A percentile compares a stretch with the other conserved stretches of the same genome.
phyloP scores from a whole-genome alignment of 1,284 basidiomycete species.

The Anthracocystis panici-leucophaei region DNA sequence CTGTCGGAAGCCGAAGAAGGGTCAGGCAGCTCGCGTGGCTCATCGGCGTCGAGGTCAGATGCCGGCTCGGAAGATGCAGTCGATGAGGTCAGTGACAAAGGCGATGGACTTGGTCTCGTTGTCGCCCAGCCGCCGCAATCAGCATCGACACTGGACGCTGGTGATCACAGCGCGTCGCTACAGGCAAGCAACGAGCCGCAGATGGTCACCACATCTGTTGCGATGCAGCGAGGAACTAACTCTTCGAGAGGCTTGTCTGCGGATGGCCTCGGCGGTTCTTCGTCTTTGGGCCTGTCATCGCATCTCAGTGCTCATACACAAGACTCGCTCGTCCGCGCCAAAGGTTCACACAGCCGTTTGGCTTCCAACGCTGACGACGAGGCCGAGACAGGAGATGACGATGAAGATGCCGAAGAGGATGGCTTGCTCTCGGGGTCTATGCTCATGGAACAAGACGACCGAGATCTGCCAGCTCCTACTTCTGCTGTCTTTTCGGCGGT shows the following conservation, averaged over 20 bases:
- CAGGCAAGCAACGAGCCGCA: background rate
- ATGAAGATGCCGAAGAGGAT: conserved; percentile 37
- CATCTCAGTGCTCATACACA: conserved; percentile 12
- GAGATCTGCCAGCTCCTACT: conserved; percentile 41
- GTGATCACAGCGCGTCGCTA: background rate
- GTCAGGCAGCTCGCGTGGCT: conserved; percentile 31
- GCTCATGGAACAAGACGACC: conserved; percentile 44
- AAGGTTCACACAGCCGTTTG: conserved; percentile 26
- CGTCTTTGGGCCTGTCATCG: conserved; percentile 19
- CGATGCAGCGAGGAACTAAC: conserved; percentile 27
- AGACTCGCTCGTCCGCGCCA: conserved; percentile 14
- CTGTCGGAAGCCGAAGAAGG: conserved; percentile 57
- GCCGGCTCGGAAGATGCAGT: conserved; percentile 69
- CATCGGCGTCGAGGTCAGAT: conserved; percentile 30
- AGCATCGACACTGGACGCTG: background rate
- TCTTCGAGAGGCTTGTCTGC: conserved; percentile 24
- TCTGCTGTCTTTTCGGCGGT: conserved; percentile 46
- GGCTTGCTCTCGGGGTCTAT: conserved; percentile 45
- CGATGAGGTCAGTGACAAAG: conserved; percentile 71
- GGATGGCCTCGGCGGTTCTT: conserved; percentile 8
- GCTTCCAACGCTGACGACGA: conserved; percentile 36
- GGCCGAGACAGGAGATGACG: conserved; percentile 24
- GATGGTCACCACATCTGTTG: background rate
- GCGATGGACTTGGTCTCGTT: conserved; percentile 16
- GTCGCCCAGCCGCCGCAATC: conserved; percentile 63